These are phyloP conservation scores for Ganoderma lucidum DNA, from an alignment of 1,284 basidiomycete genomes.

Conservation along the genomic window DNA sequence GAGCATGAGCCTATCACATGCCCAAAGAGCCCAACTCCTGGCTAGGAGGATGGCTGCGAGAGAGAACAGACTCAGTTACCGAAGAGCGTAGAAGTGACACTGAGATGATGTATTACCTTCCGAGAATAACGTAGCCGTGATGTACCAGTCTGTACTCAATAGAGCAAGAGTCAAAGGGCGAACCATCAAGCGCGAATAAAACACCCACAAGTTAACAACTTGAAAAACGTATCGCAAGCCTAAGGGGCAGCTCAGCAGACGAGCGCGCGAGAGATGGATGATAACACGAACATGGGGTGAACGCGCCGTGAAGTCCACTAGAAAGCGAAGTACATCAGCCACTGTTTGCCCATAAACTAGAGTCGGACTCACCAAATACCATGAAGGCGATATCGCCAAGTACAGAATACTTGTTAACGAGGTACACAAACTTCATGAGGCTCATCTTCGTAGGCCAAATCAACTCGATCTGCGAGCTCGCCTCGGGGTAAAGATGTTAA, in stretches of 20 bases:
- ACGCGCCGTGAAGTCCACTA: conserved; percentile 2
- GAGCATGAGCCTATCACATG: conserved; percentile 1
- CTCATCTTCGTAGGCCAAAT: conserved; percentile 11
- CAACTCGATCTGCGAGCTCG: conserved; percentile 3
- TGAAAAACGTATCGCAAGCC: neutral
- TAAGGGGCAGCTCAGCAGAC: neutral
- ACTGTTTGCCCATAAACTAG: neutral
- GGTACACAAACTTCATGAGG: conserved; percentile 9
- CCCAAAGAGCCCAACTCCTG: conserved; percentile 9
- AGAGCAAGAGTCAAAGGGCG: neutral
- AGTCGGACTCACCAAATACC: neutral
- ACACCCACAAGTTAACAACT: neutral
- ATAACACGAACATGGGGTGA: neutral
- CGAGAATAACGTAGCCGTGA: conserved; percentile 4
- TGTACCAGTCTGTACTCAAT: conserved; percentile 1
- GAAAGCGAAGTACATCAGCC: neutral
- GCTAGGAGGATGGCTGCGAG: conserved; percentile 3
- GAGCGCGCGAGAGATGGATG: neutral
- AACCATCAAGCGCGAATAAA: neutral
- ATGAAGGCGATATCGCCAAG: neutral
- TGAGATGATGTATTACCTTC: neutral
- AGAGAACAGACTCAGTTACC: neutral
- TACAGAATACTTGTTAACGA: conserved; percentile 11
- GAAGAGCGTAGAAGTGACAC: neutral
- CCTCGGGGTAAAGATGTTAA: neutral